Evolutionary conservation across 495 filamentous ascomycete species (phyloP).

Genomic region (Talaromyces stipitatus): DNA sequence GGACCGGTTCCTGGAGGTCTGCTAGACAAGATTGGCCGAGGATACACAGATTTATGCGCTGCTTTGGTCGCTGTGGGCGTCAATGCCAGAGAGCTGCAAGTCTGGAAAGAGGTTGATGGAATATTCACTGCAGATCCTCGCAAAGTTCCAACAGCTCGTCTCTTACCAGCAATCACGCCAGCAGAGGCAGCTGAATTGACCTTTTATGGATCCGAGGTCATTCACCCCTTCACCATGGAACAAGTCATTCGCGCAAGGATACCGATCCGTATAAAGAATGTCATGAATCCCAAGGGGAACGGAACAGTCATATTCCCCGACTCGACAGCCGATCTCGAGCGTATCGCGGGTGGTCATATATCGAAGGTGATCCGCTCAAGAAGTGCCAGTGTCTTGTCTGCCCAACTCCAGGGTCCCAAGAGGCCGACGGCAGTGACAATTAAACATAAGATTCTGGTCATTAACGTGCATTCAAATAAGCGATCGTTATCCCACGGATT

Average conservation of each 20-base stretch:
- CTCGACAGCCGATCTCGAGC: constrained; percentile 37
- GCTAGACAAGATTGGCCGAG: constrained; percentile 71
- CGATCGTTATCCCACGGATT: constrained; percentile 84
- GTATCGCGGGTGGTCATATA: constrained; percentile 37
- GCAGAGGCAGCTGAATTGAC: constrained; percentile 86
- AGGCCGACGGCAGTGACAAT: constrained; percentile 91
- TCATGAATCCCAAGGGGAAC: constrained; percentile 81
- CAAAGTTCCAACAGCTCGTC: constrained; percentile 76
- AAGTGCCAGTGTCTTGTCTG: constrained; percentile 34
- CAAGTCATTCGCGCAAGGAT: constrained; percentile 90
- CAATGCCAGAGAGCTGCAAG: constrained; percentile 71
- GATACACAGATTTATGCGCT: constrained; percentile 86
- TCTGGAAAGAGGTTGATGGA: constrained; percentile 91
- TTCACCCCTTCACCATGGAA: constrained; percentile 98
- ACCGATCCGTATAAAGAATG: constrained; percentile 96
- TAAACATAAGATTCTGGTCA: constrained; percentile 84
- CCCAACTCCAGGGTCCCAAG: constrained; percentile 47
- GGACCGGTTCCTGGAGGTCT: constrained; percentile 76
- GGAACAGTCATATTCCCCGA: constrained; percentile 77
- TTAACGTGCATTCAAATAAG: constrained; percentile 94
- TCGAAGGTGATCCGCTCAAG: constrained; percentile 39
- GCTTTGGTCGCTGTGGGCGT: constrained; percentile 74
- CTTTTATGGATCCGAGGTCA: constrained; percentile 91
- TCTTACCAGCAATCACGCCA: constrained; percentile 72
- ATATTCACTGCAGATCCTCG: constrained; percentile 85